Evolutionary conservation across 2,329 filamentous ascomycete genomes (phyloP), one percentile per base, ranked within the genome.

Genomic region (Cladosporium sp.): DNA sequence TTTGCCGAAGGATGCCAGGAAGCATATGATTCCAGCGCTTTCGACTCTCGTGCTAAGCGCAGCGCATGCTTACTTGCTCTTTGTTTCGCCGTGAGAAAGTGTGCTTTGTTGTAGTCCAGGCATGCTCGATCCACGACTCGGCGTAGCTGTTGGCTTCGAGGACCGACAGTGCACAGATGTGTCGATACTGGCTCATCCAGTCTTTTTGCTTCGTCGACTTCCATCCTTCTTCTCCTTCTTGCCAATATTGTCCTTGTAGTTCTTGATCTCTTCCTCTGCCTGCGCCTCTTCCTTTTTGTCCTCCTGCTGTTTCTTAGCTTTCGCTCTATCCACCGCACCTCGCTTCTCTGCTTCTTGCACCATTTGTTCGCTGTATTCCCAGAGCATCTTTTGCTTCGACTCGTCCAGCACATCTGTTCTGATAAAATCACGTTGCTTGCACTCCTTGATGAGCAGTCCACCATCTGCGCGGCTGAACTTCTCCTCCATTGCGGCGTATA

Each of bases 391-490:
- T 66, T 92, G 93, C 34, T 91, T 80, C 24, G 85, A 86, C 70
- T 96, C 93, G 74, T 96, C 91, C 70, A 85, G 54, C 11, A 97
- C 84, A 73, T 97, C 93, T 30, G 81, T 83, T 63, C 92, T 84
- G 30, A 89, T 85, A 77, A 88, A 90, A 68, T 90, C 86, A 21
- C 93, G 84, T 74, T 92, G 87, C 71, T 87, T 88, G 76, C 94
- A 98, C 78, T 98, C 96, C 79, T 97, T 98, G 76, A 99, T 84
- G 59, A 96, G 76, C 74, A 85, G 89, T 0, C 90, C 91, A 10
- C 91, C 91, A 0, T 79, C 74, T 1, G 85, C 87, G 38, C 88
- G 84, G 4, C 86, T 87, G 60, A 93, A 86, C 2, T 84, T 82
- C 2, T 86, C 85, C 65, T 97, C 93, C 92, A 97, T 96, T 1